Evolutionary conservation across 1,284 basidiomycete genomes (phyloP).

Genomic region (Fomitopsis betulina): DNA sequence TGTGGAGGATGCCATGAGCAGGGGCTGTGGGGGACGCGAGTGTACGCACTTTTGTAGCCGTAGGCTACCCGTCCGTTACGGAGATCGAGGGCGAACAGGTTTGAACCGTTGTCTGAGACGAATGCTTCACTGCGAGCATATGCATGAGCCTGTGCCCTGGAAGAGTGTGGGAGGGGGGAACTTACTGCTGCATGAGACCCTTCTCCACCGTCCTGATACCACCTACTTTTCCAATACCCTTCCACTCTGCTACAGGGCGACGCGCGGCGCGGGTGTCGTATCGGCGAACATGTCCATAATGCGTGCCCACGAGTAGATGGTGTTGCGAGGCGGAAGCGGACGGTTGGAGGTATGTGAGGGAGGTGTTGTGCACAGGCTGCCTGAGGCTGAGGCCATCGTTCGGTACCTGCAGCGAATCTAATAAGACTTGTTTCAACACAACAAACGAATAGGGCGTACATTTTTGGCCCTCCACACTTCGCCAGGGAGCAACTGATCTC

Average conservation of each 20-base stretch:
- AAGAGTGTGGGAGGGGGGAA: constrained; percentile 9
- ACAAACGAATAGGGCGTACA: constrained; percentile 27
- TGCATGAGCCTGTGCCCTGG: not conserved
- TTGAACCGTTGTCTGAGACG: constrained; percentile 67
- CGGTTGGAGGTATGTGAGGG: constrained; percentile 51
- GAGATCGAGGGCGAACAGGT: constrained; percentile 69
- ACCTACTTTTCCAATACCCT: constrained; percentile 55
- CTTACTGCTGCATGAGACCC: constrained; percentile 68
- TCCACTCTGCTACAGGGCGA: constrained; percentile 68
- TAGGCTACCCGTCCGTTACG: constrained; percentile 71
- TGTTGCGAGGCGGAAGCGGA: constrained; percentile 36
- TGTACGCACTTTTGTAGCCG: constrained; percentile 59
- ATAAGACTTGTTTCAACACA: not conserved
- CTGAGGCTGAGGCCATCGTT: constrained; percentile 78
- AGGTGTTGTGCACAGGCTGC: constrained; percentile 77
- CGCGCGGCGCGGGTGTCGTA: constrained; percentile 79
- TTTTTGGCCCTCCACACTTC: constrained; percentile 83
- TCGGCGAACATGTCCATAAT: constrained; percentile 69
- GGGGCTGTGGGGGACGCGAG: not conserved
- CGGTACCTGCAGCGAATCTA: constrained; percentile 44
- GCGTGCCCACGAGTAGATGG: constrained; percentile 71
- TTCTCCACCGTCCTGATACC: constrained; percentile 61
- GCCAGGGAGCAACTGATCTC: constrained; percentile 55
- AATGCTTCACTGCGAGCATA: constrained; percentile 63
- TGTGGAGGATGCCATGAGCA: constrained; percentile 22